These are phyloP conservation scores for Debaryomycetaceae sp. DNA, from an alignment of 1,139 yeast genomes.

Conservation along the genomic window DNA sequence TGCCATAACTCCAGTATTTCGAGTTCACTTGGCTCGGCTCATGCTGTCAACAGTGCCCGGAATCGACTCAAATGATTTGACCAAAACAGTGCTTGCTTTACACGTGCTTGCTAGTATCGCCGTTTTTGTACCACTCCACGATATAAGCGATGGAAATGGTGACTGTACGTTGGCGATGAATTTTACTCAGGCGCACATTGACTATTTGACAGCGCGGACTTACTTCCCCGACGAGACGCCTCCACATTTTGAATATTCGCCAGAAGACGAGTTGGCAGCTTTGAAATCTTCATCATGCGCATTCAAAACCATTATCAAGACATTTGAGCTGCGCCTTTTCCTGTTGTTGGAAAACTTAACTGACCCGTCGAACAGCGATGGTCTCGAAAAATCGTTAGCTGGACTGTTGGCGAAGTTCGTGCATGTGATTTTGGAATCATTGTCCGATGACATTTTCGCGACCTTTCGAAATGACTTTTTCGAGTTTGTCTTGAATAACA, in stretches of 20 bases:
- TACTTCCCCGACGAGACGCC: slow-evolving; percentile 10
- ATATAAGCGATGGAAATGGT: slow-evolving; percentile 31
- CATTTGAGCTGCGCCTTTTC: slow-evolving; percentile 52
- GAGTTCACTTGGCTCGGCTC: slow-evolving; percentile 73
- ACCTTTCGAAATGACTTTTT: slow-evolving; percentile 41
- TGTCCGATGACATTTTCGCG: slow-evolving; percentile 53
- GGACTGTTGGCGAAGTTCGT: slow-evolving; percentile 54
- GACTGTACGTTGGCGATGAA: slow-evolving; percentile 58
- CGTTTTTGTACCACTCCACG: slow-evolving; percentile 61
- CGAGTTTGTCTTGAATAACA: slow-evolving; percentile 47
- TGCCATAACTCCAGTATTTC: slow-evolving; percentile 51
- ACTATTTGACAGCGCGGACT: slow-evolving; percentile 29
- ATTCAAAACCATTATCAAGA: slow-evolving; percentile 50
- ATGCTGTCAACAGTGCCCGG: slow-evolving; percentile 66
- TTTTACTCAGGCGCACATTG: slow-evolving; percentile 57
- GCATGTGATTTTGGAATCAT: slow-evolving; percentile 56
- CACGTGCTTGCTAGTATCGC: slow-evolving; percentile 65
- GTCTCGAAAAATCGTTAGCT: slow-evolving; percentile 43
- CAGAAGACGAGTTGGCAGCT: slow-evolving; percentile 41
- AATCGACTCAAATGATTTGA: slow-evolving; percentile 79
- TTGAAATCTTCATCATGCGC: slow-evolving; percentile 66
- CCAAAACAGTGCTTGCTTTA: slow-evolving; percentile 60
- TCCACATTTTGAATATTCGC: slow-evolving; percentile 19
- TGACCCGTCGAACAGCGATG: slow-evolving; percentile 39
- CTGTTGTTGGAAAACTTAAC: slow-evolving; percentile 69